These are phyloP conservation scores for Platanus orientalis DNA, from an alignment of 164 flowering plant genomes.

Conservation along the genomic window DNA sequence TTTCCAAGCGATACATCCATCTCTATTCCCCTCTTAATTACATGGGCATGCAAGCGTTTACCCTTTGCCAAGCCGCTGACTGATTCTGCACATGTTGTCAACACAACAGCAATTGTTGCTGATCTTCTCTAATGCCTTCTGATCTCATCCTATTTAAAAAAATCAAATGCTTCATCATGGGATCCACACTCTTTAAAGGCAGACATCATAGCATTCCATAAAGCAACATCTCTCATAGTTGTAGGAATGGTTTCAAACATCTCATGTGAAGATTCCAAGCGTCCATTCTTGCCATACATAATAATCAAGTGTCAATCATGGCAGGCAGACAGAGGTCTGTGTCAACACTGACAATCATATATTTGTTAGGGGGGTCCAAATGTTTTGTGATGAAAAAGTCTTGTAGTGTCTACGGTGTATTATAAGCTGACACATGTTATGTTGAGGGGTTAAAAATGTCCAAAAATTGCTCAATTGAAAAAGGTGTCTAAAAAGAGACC, in stretches of 20 bases:
- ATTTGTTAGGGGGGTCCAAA: no score
- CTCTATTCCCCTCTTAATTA: slow-evolving; percentile 32
- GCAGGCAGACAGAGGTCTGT: no score
- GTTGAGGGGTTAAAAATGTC: no score
- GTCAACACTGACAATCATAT: no score
- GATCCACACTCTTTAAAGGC: slow-evolving; percentile 24
- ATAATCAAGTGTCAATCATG: no score
- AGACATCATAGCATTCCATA: slow-evolving; percentile 56
- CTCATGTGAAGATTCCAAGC: slow-evolving; percentile 26
- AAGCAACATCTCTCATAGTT: slow-evolving; percentile 32
- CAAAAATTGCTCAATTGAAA: no score
- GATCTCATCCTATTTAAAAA: slow-evolving; percentile 34
- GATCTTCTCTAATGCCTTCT: slow-evolving; percentile 24
- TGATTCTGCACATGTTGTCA: slow-evolving; percentile 30
- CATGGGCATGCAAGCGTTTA: slow-evolving; percentile 41
- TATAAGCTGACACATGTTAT: no score
- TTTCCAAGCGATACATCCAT: slow-evolving; percentile 33
- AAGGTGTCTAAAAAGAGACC: no score
- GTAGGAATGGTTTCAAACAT: slow-evolving; percentile 25
- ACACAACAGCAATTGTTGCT: slow-evolving; percentile 32
- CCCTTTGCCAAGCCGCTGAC: slow-evolving; percentile 27
- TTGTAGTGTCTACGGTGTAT: no score
- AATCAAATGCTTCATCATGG: slow-evolving; percentile 29
- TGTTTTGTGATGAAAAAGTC: no score
- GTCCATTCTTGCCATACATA: slow-evolving; percentile 39